Conservation (phyloP, 192 early-diverging fungal genomes). For the Cetraspora pellucida region DNA sequence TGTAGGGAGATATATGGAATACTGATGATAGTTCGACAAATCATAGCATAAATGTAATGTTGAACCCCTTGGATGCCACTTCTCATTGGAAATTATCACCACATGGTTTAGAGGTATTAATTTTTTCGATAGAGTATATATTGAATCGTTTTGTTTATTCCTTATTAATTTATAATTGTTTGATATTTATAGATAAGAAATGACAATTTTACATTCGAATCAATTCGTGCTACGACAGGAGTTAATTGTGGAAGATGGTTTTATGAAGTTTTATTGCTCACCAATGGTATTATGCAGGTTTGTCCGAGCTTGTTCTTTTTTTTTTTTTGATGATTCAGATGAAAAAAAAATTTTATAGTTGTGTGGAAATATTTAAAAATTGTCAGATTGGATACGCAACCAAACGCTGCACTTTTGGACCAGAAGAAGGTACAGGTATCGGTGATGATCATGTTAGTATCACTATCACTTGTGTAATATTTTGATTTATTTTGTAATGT, state of each 20-base stretch:
- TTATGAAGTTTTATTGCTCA: constrained; percentile 70
- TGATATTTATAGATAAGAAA: constrained; percentile 60
- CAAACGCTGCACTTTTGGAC: constrained; percentile 62
- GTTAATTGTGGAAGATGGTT: constrained; percentile 67
- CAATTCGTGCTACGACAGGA: constrained; percentile 56
- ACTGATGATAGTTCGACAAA: constrained; percentile 13
- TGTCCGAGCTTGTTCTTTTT: background rate
- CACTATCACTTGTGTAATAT: background rate
- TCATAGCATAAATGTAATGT: constrained; percentile 46
- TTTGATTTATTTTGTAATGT: background rate
- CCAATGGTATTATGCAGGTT: constrained; percentile 76
- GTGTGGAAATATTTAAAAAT: background rate
- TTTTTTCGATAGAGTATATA: background rate
- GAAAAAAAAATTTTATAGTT: background rate
- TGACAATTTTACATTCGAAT: constrained; percentile 80
- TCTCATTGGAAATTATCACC: constrained; percentile 56
- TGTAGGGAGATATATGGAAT: constrained; percentile 24
- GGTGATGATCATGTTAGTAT: constrained; percentile 62
- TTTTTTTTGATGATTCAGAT: background rate
- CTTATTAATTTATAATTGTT: background rate
- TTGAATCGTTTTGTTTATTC: too few species aligned
- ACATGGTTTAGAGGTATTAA: constrained; percentile 50
- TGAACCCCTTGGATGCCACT: constrained; percentile 59
- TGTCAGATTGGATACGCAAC: constrained; percentile 71
- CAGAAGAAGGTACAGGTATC: constrained; percentile 78